Conservation (phyloP, 345 rosid species). For the Citrus mangshanensis region DNA sequence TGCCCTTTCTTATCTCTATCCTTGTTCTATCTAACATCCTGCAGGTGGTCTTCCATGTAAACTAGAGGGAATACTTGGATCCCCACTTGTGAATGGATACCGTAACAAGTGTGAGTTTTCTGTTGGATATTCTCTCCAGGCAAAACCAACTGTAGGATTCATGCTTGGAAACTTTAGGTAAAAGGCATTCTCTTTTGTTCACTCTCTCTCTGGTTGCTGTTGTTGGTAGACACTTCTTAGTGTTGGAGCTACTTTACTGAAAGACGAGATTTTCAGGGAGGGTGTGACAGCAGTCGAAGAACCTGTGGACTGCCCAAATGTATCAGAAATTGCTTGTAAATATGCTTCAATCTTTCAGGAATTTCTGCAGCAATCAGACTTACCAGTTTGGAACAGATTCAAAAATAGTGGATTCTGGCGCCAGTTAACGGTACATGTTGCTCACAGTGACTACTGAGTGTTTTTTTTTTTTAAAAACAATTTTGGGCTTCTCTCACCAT, state of each 20-base stretch:
- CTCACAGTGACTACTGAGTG: not conserved
- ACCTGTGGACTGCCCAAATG: conserved; percentile 87
- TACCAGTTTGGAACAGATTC: conserved; percentile 93
- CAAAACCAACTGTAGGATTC: conserved; percentile 85
- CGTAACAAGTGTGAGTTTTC: conserved; percentile 95
- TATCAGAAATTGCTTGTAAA: conserved; percentile 64
- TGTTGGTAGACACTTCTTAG: conserved; percentile 14
- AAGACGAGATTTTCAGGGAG: conserved; percentile 47
- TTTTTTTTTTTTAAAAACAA: not conserved
- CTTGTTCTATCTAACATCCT: conserved; percentile 5
- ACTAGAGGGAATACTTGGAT: conserved; percentile 80
- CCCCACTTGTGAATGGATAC: conserved; percentile 80
- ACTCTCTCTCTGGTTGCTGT: not conserved
- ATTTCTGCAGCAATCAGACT: conserved; percentile 59
- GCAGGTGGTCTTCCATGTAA: conserved; percentile 90
- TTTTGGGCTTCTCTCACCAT: not conserved
- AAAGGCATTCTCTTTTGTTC: conserved; percentile 1
- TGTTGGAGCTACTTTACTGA: conserved; percentile 16
- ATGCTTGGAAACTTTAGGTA: conserved; percentile 95
- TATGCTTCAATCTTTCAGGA: conserved; percentile 81
- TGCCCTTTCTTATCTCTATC: not conserved
- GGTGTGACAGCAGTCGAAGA: conserved; percentile 97
- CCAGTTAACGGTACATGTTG: conserved; percentile 71
- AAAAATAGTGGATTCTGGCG: conserved; percentile 91
- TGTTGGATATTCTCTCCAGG: conserved; percentile 75